Evolutionary conservation across 2,329 filamentous ascomycete species (phyloP).

Genomic region (Fusarium mundagurra): DNA sequence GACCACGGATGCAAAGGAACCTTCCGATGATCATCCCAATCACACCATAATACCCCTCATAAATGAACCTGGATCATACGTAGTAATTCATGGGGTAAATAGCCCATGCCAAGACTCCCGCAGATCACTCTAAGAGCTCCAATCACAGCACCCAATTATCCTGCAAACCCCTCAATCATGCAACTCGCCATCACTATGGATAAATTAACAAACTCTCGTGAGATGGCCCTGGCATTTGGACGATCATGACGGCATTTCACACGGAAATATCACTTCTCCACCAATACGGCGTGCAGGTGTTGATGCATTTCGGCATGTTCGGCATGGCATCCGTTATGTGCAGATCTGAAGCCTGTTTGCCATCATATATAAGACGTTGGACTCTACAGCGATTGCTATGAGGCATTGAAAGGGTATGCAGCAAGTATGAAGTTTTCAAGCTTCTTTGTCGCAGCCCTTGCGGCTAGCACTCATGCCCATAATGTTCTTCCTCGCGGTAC

Average conservation of each 20-base stretch:
- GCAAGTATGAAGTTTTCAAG: constrained; percentile 26
- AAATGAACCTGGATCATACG: not conserved
- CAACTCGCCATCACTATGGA: constrained; percentile 10
- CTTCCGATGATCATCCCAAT: not conserved
- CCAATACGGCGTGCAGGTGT: constrained; percentile 20
- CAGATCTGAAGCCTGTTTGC: not conserved
- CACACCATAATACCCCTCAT: constrained; percentile 14
- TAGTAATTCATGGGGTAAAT: not conserved
- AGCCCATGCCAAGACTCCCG: not conserved
- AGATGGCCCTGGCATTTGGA: not conserved
- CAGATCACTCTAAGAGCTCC: constrained; percentile 13
- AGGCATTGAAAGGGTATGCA: not conserved
- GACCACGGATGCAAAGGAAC: not conserved
- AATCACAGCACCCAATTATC: not conserved
- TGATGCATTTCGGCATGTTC: constrained; percentile 2
- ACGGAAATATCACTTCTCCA: constrained; percentile 20
- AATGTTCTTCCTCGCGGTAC: constrained; percentile 24
- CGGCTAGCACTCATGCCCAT: constrained; percentile 14
- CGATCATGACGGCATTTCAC: not conserved
- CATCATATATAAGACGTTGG: not conserved
- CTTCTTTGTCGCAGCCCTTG: not conserved
- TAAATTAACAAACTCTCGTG: constrained; percentile 20
- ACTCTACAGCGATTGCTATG: rapidly evolving
- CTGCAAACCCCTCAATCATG: constrained; percentile 14
- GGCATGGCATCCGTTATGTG: constrained; percentile 12